These are phyloP conservation scores for Chaetoceros muelleri DNA, from an alignment of 108 stramenopile species.

Conservation along the genomic window DNA sequence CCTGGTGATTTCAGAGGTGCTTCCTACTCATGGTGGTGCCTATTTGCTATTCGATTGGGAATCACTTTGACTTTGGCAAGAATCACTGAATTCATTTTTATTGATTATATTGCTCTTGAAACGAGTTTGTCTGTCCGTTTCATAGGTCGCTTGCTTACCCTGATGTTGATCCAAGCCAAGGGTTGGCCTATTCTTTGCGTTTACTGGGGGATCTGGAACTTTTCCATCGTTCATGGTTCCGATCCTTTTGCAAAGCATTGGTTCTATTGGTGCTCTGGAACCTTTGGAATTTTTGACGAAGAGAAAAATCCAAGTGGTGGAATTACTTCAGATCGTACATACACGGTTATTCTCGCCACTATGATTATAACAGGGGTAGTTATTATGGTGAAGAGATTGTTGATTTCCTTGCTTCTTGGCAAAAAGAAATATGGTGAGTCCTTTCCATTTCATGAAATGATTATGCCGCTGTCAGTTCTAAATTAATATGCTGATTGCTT, in stretches of 20 bases:
- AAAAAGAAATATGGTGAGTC: conserved; percentile 16
- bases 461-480: no score
- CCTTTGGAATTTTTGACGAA: no score
- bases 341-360: conserved; percentile 6
- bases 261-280: no score
- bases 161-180: conserved; percentile 54
- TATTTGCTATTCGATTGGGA: conserved; percentile 48
- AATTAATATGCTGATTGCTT: no score
- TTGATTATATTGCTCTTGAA: conserved; percentile 27
- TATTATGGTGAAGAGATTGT: conserved; percentile 42
- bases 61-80: conserved; percentile 41
- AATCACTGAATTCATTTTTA: conserved; percentile 41
- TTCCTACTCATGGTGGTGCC: conserved; percentile 55
- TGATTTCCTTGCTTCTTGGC: conserved; percentile 45
- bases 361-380: conserved; percentile 26
- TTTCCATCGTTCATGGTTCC: conserved; percentile 28
- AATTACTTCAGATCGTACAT: neutral
- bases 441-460: no score
- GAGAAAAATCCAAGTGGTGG: no score
- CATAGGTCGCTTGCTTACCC: conserved; percentile 57
- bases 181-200: conserved; percentile 64
- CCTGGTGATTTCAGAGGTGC: conserved; percentile 48
- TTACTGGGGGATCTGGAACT: conserved; percentile 48
- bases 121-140: conserved; percentile 25
- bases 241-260: neutral